Base-by-base conservation (phyloP, 495 filamentous ascomycete species). In the Penicillium cosmopolitanum region DNA sequence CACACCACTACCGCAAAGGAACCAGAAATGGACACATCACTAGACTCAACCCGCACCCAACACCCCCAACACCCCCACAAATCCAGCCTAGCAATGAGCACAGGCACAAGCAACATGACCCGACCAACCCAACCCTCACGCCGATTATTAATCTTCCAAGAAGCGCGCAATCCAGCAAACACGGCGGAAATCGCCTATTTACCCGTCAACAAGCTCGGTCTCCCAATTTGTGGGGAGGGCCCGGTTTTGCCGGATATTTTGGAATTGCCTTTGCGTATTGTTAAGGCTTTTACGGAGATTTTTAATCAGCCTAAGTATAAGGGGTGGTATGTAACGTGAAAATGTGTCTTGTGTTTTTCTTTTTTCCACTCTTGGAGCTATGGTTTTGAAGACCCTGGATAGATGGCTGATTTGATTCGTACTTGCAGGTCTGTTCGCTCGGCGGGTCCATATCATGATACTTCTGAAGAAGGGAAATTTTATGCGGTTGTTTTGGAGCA, bases 261-360 rank as follows among this genome's bases (percentile, higher is more conserved):
- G 46, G 68, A 76, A n/a, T 48, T 80, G 50, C 77, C 77, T 28
- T 56, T 80, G 56, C 63, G 71, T 9, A 71, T 72, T 34, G 38
- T 80, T 61, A 68, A 59, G 44, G 71, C 68, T 10, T 80, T 80
- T 65, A 80, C 77, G 28, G 77, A 78, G 16, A 73, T 78, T 55
- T 80, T 80, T 33, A 80, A 80, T 67, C 68, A 70, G 53, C 71
- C 72, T 2, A 78, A 72, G 60, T 80, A 77, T 68, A 77, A 78
- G 61, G 75, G 75, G 19, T 80, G 77, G 77, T 79, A 67, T 35
- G 75, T 76, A 9, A 50, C 53, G n/a, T n/a, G n/a, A n/a, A n/a
- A 21, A 35, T 46, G 60, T 53, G 19, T 48, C 53, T 65, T 53
- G 40, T 43, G 52, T 21, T 50, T 50, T 46, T 51, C 51, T 55